Conservation (phyloP, 2,329 filamentous ascomycete species). For the Botrytis fabae region DNA sequence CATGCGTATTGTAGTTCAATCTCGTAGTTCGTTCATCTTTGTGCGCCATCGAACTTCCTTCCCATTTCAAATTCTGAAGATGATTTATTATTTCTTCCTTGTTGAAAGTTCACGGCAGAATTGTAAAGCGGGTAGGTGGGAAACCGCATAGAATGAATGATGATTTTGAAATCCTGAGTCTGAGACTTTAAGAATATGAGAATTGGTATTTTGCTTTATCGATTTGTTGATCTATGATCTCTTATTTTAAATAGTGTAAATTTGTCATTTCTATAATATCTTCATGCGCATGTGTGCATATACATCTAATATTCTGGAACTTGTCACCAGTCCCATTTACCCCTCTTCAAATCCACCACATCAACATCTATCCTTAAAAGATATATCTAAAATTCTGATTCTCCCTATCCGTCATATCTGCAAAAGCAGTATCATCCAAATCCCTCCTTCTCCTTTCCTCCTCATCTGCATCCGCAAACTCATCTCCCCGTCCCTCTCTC, state of each 20-base stretch:
- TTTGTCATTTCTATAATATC: not conserved
- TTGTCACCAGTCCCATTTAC: not conserved
- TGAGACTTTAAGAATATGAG: not conserved
- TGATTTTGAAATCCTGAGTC: not conserved
- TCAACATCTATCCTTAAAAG: not conserved
- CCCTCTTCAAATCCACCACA: not conserved
- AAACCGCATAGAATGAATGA: not conserved
- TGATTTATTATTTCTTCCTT: not conserved
- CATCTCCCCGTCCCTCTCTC: not conserved
- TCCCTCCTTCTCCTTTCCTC: slow-evolving; percentile 11
- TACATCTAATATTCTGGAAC: not conserved
- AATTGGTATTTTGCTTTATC: not conserved
- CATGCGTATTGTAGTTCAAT: not conserved
- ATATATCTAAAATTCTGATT: slow-evolving; percentile 21
- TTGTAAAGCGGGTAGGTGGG: not conserved
- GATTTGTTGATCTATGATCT: not conserved
- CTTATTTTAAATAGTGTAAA: not conserved
- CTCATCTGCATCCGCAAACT: not conserved
- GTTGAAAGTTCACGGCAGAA: not conserved
- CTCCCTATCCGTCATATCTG: slow-evolving; percentile 19
- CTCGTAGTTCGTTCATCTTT: not conserved
- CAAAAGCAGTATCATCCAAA: slow-evolving; percentile 18
- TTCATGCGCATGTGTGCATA: not conserved
- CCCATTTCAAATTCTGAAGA: not conserved
- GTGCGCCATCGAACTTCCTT: not conserved